Evolutionary conservation across 208 protist species (phyloP).

Genomic region (Crithidia acanthocephali): DNA sequence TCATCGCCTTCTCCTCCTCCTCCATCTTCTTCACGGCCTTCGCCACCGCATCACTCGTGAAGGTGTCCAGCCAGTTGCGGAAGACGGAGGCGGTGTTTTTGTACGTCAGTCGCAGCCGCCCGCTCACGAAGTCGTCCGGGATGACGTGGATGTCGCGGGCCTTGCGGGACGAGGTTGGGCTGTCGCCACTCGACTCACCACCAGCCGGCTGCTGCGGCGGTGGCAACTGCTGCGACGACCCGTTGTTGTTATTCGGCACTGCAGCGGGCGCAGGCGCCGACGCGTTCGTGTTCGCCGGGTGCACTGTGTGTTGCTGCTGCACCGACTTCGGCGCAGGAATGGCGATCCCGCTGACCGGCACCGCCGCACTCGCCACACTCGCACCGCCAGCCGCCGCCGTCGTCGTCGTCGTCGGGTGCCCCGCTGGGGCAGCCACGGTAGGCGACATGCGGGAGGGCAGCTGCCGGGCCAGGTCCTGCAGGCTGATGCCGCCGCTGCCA

Average conservation of each 20-base stretch:
- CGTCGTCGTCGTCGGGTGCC: slow-evolving; percentile 6
- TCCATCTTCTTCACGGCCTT: slow-evolving; percentile 33
- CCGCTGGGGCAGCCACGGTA: slow-evolving; percentile 9
- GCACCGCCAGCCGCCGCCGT: slow-evolving; percentile 16
- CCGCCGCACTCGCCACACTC: neutral
- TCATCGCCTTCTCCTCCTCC: slow-evolving; percentile 14
- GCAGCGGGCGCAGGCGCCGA: slow-evolving; percentile 3
- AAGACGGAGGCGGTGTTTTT: slow-evolving; percentile 42
- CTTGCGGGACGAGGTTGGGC: slow-evolving; percentile 12
- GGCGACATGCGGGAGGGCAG: slow-evolving; percentile 32
- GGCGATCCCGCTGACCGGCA: slow-evolving; percentile 10
- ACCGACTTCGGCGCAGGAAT: slow-evolving; percentile 42
- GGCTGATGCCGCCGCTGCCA: slow-evolving; percentile 41
- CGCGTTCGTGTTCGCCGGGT: neutral
- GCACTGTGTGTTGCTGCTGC: slow-evolving; percentile 23
- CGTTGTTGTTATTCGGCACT: neutral
- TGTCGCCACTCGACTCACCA: slow-evolving; percentile 5
- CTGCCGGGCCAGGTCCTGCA: slow-evolving; percentile 42
- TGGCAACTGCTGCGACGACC: neutral
- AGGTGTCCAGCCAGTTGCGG: slow-evolving; percentile 44
- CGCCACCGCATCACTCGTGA: slow-evolving; percentile 36
- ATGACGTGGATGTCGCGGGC: slow-evolving; percentile 28
- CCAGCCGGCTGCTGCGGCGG: neutral
- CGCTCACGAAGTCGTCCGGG: slow-evolving; percentile 58
- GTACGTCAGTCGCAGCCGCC: slow-evolving; percentile 40